Conservation (phyloP, 75 land plant genomes). For the Cunninghamia lanceolata region DNA sequence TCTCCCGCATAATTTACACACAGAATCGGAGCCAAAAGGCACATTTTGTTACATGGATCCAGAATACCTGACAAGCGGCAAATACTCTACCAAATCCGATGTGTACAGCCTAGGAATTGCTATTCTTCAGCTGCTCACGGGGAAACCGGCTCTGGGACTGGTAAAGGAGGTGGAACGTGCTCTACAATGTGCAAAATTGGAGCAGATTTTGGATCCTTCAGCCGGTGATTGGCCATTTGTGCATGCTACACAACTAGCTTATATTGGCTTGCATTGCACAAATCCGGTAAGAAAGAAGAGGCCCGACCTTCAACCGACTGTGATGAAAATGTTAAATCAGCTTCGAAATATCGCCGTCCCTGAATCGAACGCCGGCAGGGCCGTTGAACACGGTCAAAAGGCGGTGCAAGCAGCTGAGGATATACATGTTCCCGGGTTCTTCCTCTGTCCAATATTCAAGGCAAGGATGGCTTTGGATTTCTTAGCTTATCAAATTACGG, state of each 20-base stretch:
- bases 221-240: constrained; percentile 16
- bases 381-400: constrained; percentile 26
- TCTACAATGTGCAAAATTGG: no score
- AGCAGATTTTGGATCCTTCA: no score
- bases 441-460: constrained; percentile 55
- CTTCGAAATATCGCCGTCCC: no score
- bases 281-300: constrained; percentile 32
- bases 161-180: no score
- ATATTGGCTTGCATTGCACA: no score
- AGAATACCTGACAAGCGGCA: no score
- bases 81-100: no score
- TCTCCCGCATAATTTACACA: neutral
- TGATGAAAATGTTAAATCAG: constrained; percentile 27
- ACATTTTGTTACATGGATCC: no score
- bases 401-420: neutral
- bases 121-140: constrained; percentile 25
- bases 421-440: constrained; percentile 25
- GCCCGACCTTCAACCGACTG: constrained; percentile 48
- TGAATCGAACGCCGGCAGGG: no score
- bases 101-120: constrained; percentile 16
- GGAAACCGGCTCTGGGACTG: constrained; percentile 14
- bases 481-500: no score
- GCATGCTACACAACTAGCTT: constrained; percentile 7
- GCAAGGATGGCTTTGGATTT: no score
- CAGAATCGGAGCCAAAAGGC: constrained; percentile 4